Conservation (phyloP, 2,329 filamentous ascomycete species). For the Exophiala oligosperma region DNA sequence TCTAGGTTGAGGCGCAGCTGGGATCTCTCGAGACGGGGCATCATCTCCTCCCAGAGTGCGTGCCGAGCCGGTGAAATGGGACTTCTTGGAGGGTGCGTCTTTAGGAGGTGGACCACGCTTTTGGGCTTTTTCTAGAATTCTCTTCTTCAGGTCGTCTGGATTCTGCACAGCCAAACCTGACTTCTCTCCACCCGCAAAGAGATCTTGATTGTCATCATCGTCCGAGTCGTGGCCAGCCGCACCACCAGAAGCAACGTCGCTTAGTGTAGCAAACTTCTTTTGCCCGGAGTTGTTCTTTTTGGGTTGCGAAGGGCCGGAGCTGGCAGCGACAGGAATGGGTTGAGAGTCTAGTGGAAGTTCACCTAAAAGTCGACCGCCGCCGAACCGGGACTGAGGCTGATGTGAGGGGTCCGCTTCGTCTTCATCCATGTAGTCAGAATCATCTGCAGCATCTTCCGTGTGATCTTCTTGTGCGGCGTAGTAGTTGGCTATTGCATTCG, state of each 20-base stretch:
- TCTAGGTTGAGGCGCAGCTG: constrained; percentile 48
- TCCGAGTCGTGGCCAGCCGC: constrained; percentile 52
- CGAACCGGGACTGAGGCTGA: constrained; percentile 18
- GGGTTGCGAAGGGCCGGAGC: constrained; percentile 34
- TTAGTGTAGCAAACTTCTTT: constrained; percentile 51
- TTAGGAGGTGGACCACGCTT: constrained; percentile 32
- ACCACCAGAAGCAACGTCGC: constrained; percentile 41
- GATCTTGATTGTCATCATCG: constrained; percentile 54
- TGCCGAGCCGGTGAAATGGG: constrained; percentile 61
- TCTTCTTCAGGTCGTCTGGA: constrained; percentile 56
- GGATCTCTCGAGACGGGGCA: constrained; percentile 57
- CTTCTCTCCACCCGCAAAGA: constrained; percentile 67
- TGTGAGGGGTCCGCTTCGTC: constrained; percentile 24
- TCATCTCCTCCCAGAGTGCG: constrained; percentile 68
- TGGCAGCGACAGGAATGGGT: constrained; percentile 32
- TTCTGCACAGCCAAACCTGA: constrained; percentile 68
- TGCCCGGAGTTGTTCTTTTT: constrained; percentile 35
- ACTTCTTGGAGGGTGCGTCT: constrained; percentile 27
- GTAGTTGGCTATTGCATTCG: constrained; percentile 62
- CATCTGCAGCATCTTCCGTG: constrained; percentile 21
- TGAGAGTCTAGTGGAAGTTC: constrained; percentile 30
- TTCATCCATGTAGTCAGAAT: constrained; percentile 32
- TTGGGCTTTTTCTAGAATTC: constrained; percentile 50
- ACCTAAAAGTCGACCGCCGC: constrained; percentile 37
- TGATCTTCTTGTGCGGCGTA: constrained; percentile 52